Conservation (phyloP, 2,329 filamentous ascomycete genomes). For the Tolypocladium amazonense region DNA sequence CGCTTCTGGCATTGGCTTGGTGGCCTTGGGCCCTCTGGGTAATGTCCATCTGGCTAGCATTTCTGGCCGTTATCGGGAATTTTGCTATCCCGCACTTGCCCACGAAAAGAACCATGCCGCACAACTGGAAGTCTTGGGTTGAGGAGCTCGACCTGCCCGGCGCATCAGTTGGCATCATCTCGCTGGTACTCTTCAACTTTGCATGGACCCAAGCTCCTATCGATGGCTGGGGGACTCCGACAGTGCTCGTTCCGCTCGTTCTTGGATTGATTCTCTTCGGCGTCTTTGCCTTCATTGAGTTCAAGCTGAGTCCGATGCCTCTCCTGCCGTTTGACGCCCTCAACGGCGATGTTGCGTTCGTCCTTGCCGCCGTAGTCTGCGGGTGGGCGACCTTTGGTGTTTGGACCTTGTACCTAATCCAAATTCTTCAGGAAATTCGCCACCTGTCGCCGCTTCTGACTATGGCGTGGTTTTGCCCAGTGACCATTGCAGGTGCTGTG, state of each 20-base stretch:
- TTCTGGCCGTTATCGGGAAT: conserved; percentile 18
- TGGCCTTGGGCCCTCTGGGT: conserved; percentile 40
- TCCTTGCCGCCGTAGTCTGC: conserved; percentile 41
- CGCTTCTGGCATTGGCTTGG: conserved; percentile 28
- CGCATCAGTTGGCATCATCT: conserved; percentile 35
- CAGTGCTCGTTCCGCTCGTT: conserved; percentile 46
- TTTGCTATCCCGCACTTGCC: conserved; percentile 24
- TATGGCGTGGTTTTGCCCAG: conserved; percentile 32
- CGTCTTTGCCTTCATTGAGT: conserved; percentile 47
- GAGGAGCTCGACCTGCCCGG: conserved; percentile 28
- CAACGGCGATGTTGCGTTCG: conserved; percentile 39
- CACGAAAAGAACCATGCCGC: conserved; percentile 4
- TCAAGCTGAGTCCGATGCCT: conserved; percentile 33
- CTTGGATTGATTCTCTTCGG: conserved; percentile 43
- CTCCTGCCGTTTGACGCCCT: conserved; percentile 44
- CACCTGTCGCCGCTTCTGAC: conserved; percentile 31
- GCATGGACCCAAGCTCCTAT: conserved; percentile 56
- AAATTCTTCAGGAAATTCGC: conserved; percentile 35
- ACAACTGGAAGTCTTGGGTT: conserved; percentile 10
- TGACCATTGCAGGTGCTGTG: conserved; percentile 29
- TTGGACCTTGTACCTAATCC: conserved; percentile 40
- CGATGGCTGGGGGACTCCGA: conserved; percentile 45
- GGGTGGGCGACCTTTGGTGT: conserved; percentile 46
- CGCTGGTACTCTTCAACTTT: conserved; percentile 53
- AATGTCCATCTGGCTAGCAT: conserved; percentile 22